Evolutionary conservation across 1,284 basidiomycete genomes (phyloP), one percentile per base, ranked within the genome.

Genomic region (Cerioporus squamosus): DNA sequence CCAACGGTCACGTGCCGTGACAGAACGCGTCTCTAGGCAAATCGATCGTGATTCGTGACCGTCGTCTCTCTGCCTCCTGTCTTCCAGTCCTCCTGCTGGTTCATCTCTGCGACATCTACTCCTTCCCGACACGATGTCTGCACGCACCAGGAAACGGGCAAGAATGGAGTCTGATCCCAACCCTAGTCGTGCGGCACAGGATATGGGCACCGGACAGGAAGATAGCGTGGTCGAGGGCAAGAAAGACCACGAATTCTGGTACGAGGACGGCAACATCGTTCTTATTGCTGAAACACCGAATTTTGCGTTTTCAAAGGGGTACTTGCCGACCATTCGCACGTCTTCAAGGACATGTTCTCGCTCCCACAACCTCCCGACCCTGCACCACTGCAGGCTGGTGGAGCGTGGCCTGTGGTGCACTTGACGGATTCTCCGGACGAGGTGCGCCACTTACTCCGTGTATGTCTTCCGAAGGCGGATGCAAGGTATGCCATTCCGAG

Each of bases 341-440:
- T 69, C 1, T 66, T 71, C 53, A 44, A 40, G 15, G 65, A 64
- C 26, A 63, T 70, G 61, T 61, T 69, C 26, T 46, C 59, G 1
- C 26, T 65, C 5, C 61, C 61, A 0, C 59, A 57, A 15, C 55
- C 63, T 9, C 29, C 36, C 29, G 10, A 24, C 31, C 31, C 44
- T 8, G n/a, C 18, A 12, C 3, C 22, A 10, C 12, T 18, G 2
- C 6, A 24, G 38, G 31, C 29, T 42, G n/a, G 1, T 42, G 8
- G 10, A 14, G 8, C n/a, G 20, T 65, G 61, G 29, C 45, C 54
- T 2, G 39, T 53, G 18, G 38, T 59, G 8, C 14, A 38, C 8
- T n/a, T 62, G 2, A 15, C 33, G 7, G 56, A 62, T 18, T 39
- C 38, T 2, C 29, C 57, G 10, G 47, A 59, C 14, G 60, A 59